A percentile compares a stretch with the other conserved stretches of the same genome.
These are phyloP conservation scores for Monilinia fructigena DNA, from an alignment of 2,329 filamentous ascomycete species.

Conservation along the genomic window DNA sequence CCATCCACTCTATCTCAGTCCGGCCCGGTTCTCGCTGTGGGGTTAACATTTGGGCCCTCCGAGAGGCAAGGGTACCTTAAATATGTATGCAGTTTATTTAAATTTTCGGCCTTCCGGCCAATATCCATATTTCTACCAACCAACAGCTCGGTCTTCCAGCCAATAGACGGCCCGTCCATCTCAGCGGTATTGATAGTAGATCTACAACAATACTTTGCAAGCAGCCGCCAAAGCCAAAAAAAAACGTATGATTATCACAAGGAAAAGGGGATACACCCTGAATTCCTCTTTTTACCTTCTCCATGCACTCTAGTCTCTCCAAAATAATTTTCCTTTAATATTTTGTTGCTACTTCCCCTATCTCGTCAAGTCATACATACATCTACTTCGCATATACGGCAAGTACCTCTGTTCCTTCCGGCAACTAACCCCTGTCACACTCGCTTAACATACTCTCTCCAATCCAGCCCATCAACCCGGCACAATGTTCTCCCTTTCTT, in stretches of 20 bases:
- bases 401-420: slow-evolving; percentile 7
- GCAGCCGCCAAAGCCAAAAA: background rate
- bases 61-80: slow-evolving; percentile 3
- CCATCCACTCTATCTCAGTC: background rate
- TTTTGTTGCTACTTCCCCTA: slow-evolving; percentile 1
- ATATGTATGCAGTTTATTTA: background rate
- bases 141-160: slow-evolving; percentile 5
- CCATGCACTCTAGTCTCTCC: background rate
- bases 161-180: slow-evolving; percentile 19
- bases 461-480: slow-evolving; percentile 18
- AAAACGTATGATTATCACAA: slow-evolving; percentile 9
- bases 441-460: slow-evolving; percentile 14
- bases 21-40: slow-evolving; percentile 8
- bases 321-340: background rate
- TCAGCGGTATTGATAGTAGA: slow-evolving; percentile 2
- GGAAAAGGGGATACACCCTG: background rate
- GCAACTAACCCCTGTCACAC: background rate
- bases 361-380: slow-evolving; percentile 9
- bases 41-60: background rate
- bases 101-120: background rate
- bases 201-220: background rate
- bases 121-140: background rate
- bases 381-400: slow-evolving; percentile 14
- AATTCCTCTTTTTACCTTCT: background rate
- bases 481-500: slow-evolving; percentile 23